A percentile compares a stretch with the other conserved stretches of the same genome.
Conservation (phyloP, 1,284 basidiomycete genomes). For the Irpex sp. region DNA sequence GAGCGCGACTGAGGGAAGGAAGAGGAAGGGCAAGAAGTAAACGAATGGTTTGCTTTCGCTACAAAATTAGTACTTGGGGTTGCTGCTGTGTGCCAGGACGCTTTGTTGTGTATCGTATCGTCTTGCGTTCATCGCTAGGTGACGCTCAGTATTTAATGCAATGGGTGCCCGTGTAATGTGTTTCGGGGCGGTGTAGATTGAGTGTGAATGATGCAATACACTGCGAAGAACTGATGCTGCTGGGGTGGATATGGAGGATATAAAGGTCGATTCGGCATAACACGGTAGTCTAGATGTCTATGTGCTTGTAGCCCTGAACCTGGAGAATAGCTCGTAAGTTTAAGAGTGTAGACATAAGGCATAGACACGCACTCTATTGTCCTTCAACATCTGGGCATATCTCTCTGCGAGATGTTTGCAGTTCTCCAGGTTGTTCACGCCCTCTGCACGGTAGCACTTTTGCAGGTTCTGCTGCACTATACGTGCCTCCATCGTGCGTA, state of each 20-base stretch:
- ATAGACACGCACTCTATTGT: constrained; percentile 72
- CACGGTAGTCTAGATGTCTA: constrained; percentile 28
- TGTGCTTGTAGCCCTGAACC: constrained; percentile 37
- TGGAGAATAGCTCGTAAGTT: constrained; percentile 8
- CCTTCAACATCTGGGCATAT: constrained; percentile 80
- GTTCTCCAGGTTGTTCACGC: constrained; percentile 87
- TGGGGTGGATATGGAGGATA: not conserved
- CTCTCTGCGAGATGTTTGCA: constrained; percentile 87
- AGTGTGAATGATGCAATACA: not conserved
- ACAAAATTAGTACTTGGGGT: constrained; percentile 2
- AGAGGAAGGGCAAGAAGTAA: constrained; percentile 59
- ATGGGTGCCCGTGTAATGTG: not conserved
- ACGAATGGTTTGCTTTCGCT: not conserved
- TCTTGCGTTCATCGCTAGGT: not conserved
- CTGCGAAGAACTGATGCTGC: not conserved
- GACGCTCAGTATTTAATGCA: not conserved
- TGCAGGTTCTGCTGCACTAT: constrained; percentile 88
- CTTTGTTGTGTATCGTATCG: not conserved
- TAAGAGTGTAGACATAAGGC: not conserved
- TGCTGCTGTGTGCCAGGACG: not conserved
- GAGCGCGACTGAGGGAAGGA: constrained; percentile 56
- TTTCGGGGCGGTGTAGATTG: not conserved
- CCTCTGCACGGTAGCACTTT: constrained; percentile 90
- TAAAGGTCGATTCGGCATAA: not conserved
- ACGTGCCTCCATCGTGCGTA: constrained; percentile 90